Conservation (phyloP, 257 asterid species). For the Fraxinus americana region DNA sequence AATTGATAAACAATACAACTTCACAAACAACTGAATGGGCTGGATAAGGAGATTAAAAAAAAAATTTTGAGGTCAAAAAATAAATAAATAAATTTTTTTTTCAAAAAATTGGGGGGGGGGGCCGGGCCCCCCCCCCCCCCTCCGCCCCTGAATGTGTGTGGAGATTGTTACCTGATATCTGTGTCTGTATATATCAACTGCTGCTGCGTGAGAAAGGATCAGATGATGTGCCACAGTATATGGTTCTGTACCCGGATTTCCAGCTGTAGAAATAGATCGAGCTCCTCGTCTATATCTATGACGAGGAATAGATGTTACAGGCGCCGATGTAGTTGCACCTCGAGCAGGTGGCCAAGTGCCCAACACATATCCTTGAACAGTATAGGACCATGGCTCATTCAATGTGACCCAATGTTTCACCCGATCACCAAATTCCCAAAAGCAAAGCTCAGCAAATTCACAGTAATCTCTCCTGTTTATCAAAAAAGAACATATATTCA, state of each 20-base stretch:
- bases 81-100: too few relatives aligned
- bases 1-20: too few relatives aligned
- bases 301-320: background rate
- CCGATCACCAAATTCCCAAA: constrained; percentile 48
- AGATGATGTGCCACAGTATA: constrained; percentile 20
- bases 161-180: background rate
- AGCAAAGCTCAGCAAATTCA: constrained; percentile 42
- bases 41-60: too few relatives aligned
- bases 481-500: background rate
- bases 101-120: too few relatives aligned
- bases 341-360: constrained; percentile 28
- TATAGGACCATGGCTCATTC: constrained; percentile 41
- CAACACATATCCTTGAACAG: constrained; percentile 14
- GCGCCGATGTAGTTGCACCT: background rate
- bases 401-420: constrained; percentile 46
- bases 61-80: too few relatives aligned
- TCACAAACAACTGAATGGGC: too few relatives aligned
- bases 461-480: constrained; percentile 32
- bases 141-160: too few relatives aligned
- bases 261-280: background rate
- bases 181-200: constrained; percentile 13
- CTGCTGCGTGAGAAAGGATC: constrained; percentile 21
- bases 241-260: constrained; percentile 23
- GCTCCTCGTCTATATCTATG: too few relatives aligned
- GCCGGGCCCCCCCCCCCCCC: too few relatives aligned